Conservation (phyloP, 225 moss, liverwort and hornwort genomes). For the Marchantia polymorpha region DNA sequence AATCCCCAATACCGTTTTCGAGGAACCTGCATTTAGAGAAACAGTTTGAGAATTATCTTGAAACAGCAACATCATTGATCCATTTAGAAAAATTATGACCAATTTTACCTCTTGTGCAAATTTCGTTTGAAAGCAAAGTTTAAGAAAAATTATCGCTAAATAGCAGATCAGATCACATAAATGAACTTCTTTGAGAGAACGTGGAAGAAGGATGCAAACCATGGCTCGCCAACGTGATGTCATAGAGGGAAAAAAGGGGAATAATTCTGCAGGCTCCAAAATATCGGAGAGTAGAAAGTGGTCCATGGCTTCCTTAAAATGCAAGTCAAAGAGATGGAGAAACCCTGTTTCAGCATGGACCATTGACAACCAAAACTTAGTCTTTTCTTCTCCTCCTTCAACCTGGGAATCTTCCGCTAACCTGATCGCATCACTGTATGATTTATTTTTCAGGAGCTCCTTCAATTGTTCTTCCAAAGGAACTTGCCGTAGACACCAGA, state of each 20-base stretch:
- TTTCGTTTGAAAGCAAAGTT: background rate
- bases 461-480: constrained; percentile 89
- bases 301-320: constrained; percentile 86
- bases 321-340: constrained; percentile 86
- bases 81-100: background rate
- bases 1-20: constrained; percentile 96
- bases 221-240: constrained; percentile 85
- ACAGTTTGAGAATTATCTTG: background rate
- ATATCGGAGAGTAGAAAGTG: constrained; percentile 81
- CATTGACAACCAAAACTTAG: constrained; percentile 64
- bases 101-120: background rate
- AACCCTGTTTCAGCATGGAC: constrained; percentile 95
- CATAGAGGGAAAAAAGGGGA: constrained; percentile 82
- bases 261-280: constrained; percentile 87
- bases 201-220: constrained; percentile 42
- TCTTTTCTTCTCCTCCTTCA: constrained; percentile 52
- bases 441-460: constrained; percentile 81
- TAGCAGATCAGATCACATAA: background rate
- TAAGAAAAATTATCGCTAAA: background rate
- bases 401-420: constrained; percentile 77
- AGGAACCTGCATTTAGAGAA: constrained; percentile 54
- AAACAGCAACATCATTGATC: background rate
- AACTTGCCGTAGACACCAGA: constrained; percentile 94
- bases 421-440: constrained; percentile 74
- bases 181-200: background rate